A percentile compares a stretch with the other conserved stretches of the same genome.
phyloP scores from a whole-genome alignment of 2,329 filamentous ascomycete species.

The Talaromyces sp. region DNA sequence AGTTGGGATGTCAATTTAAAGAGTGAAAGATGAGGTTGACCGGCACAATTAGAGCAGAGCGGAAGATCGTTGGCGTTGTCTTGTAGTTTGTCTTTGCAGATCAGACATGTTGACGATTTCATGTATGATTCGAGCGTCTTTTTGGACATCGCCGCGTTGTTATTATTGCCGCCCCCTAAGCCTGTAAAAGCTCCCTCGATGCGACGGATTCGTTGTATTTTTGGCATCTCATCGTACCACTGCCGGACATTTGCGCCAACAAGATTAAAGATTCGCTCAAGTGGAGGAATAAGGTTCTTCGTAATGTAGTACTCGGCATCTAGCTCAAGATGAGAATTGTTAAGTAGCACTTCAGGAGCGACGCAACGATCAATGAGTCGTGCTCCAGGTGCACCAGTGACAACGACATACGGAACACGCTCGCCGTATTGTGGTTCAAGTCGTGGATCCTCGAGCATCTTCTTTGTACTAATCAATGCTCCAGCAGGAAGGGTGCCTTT shows the following conservation, averaged over 20 bases:
- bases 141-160: slow-evolving; percentile 36
- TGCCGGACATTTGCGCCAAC: slow-evolving; percentile 84
- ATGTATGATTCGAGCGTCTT: slow-evolving; percentile 94
- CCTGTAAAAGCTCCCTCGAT: slow-evolving; percentile 45
- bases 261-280: slow-evolving; percentile 95
- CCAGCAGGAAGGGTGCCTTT: slow-evolving; percentile 77
- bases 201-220: slow-evolving; percentile 70
- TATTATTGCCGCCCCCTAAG: slow-evolving; percentile 21
- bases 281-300: slow-evolving; percentile 90
- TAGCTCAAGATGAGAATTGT: slow-evolving; percentile 71
- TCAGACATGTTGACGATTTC: slow-evolving; percentile 71
- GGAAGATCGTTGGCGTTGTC: slow-evolving; percentile 39
- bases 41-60: slow-evolving; percentile 39
- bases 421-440: slow-evolving; percentile 93
- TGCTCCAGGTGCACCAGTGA: slow-evolving; percentile 81
- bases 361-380: slow-evolving; percentile 86
- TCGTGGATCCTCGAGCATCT: slow-evolving; percentile 81
- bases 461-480: slow-evolving; percentile 78
- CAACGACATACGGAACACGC: slow-evolving; percentile 88
- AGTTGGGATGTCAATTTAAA: slow-evolving; percentile 61
- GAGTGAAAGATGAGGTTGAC: slow-evolving; percentile 54
- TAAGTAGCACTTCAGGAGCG: slow-evolving; percentile 74
- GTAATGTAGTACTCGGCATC: slow-evolving; percentile 96
- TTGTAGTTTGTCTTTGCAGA: slow-evolving; percentile 63
- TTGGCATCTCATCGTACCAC: slow-evolving; percentile 98